A percentile compares a stretch with the other conserved stretches of the same genome.
Evolutionary conservation across 495 filamentous ascomycete species (phyloP).

Genomic region (Neurospora intermedia): DNA sequence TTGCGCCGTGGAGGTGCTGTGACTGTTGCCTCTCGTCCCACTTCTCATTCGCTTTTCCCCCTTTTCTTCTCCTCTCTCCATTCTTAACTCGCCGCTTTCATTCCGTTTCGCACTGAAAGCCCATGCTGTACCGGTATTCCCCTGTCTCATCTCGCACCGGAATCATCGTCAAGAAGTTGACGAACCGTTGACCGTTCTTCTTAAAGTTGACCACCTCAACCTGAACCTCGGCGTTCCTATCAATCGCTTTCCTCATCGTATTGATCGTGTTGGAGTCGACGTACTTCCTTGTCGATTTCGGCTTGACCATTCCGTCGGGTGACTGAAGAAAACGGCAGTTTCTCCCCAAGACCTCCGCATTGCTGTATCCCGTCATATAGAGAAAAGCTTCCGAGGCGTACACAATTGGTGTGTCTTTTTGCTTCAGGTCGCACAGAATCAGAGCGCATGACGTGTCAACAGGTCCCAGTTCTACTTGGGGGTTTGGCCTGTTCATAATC

Average conservation of each 20-base stretch:
- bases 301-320: conserved; percentile 23
- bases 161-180: conserved; percentile 38
- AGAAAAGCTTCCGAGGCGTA: conserved; percentile 37
- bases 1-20: not conserved
- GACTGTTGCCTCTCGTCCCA: not conserved
- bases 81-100: not conserved
- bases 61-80: not conserved
- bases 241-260: conserved; percentile 31
- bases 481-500: conserved; percentile 32
- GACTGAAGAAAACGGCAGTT: conserved; percentile 47
- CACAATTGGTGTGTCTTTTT: conserved; percentile 36
- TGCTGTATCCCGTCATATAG: conserved; percentile 34
- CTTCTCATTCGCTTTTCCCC: not conserved
- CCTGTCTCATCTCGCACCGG: conserved; percentile 26
- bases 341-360: conserved; percentile 28
- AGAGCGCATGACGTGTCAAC: conserved; percentile 39
- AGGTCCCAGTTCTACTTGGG: conserved; percentile 32
- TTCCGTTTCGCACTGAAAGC: conserved; percentile 28
- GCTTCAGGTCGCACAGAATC: conserved; percentile 35
- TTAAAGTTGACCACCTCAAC: conserved; percentile 39
- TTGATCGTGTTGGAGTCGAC: conserved; percentile 26
- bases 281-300: conserved; percentile 19
- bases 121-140: conserved; percentile 27
- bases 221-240: conserved; percentile 28
- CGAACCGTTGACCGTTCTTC: conserved; percentile 34